phyloP scores from a whole-genome alignment of 1,139 yeast genomes.

The Geotrichum fermentans region DNA sequence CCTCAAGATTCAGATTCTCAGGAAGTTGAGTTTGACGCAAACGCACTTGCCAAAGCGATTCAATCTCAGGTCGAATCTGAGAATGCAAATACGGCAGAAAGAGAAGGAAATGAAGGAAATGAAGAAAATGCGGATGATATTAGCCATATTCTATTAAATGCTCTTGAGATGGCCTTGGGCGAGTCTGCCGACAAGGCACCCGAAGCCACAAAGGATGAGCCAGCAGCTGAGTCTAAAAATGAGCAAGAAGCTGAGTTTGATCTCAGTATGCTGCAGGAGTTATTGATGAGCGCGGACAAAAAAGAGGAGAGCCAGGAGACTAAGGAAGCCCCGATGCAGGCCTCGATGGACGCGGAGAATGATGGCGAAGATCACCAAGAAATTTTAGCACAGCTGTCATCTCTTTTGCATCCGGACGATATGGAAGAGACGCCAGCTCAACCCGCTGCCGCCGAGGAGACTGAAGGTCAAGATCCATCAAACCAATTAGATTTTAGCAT shows the following conservation, averaged over 20 bases:
- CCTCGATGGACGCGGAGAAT: slow-evolving; percentile 33
- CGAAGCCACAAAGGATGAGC: neutral
- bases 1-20: neutral
- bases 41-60: neutral
- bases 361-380: slow-evolving; percentile 13
- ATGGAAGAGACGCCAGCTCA: slow-evolving; percentile 9
- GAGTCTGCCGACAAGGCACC: neutral
- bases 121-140: slow-evolving; percentile 10
- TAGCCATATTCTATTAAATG: slow-evolving; percentile 14
- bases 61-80: neutral
- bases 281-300: slow-evolving; percentile 15
- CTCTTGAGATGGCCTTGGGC: slow-evolving; percentile 13
- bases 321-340: neutral
- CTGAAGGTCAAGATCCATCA: neutral
- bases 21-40: neutral
- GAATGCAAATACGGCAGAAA: neutral
- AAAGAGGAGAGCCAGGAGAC: neutral
- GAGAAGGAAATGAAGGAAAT: neutral
- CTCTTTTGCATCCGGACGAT: slow-evolving; percentile 17
- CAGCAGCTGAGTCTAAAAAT: neutral
- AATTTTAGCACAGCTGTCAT: slow-evolving; percentile 20
- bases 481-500: slow-evolving; percentile 10
- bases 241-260: slow-evolving; percentile 15
- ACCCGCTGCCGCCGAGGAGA: neutral
- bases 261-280: slow-evolving; percentile 12